Base-by-base conservation (phyloP, 2,329 filamentous ascomycete species). In the Venturia asperata region DNA sequence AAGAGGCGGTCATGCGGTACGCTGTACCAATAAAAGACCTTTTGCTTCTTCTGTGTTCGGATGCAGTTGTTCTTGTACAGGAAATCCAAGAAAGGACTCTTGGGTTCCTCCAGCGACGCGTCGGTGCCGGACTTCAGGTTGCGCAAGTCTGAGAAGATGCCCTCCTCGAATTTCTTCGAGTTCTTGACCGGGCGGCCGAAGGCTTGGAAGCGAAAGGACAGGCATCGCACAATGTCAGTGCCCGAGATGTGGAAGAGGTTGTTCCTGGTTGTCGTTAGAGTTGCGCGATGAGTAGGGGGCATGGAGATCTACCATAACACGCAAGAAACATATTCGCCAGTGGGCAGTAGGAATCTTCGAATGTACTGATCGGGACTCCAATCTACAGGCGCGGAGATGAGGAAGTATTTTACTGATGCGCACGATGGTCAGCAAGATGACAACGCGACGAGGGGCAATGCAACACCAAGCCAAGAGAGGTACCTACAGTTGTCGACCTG, bases 51-150 rank as follows among this genome's bases (percentile, higher is more conserved):
- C 79, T 99, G 94, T 45, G 94, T 99, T 71, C 94, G 88, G 72
- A 99, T 99, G 84, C 94, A 99, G 82, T 99, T 99, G 85, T 99
- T 99, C 85, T 99, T 99, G 86, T 99, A 99, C 56, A 99, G 83
- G 77, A 97, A 99, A 78, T 99, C 94, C 68, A 99, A 85, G 80
- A 99, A 99, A 1, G 90, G 88, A 79, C 93, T 97, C 84, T 99
- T 99, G 65, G 94, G 94, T 81, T 99, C 94, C 79, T 99, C 94
- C 67, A 99, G 86, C 52, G 94, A 97, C 61, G 94, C 94, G 81
- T 99, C 94, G 72, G 93, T 97, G 69, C 94, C 94, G 30, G 94
- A 96, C 80, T 99, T 99, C 71, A 99, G 85, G 77, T 99, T 99
- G 77, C 94, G 90, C 76, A 99, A 82, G 76, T 99, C 94, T 55